Conservation (phyloP, 352 stramenopile genomes). For the Pythium biforme region DNA sequence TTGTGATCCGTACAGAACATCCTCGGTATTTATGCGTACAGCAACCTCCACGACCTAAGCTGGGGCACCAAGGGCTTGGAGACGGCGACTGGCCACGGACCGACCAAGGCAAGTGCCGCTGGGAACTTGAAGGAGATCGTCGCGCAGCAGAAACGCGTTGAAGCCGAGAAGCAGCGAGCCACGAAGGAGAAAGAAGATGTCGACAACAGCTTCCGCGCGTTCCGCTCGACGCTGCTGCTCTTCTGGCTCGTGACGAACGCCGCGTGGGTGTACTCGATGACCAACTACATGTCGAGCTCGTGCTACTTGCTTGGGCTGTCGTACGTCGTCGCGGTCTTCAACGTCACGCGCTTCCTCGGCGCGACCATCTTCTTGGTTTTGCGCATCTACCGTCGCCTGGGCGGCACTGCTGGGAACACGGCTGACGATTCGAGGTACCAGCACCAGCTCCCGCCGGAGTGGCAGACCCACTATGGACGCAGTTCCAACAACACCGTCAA, state of each 20-base stretch:
- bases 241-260: conserved; percentile 55
- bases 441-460: conserved; percentile 18
- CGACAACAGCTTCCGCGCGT: conserved; percentile 49
- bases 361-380: conserved; percentile 38
- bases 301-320: conserved; percentile 49
- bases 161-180: conserved; percentile 34
- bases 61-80: conserved; percentile 40
- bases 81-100: conserved; percentile 23
- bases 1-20: conserved; percentile 26
- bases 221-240: conserved; percentile 45
- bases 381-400: conserved; percentile 32
- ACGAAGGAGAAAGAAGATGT: conserved; percentile 45
- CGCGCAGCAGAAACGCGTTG: conserved; percentile 44
- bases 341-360: conserved; percentile 42
- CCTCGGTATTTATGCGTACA: conserved; percentile 41
- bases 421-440: conserved; percentile 5
- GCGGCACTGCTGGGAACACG: conserved; percentile 4
- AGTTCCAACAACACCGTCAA: not conserved
- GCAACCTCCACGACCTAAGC: conserved; percentile 40
- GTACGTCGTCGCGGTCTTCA: conserved; percentile 48
- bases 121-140: conserved; percentile 52
- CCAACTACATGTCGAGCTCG: conserved; percentile 40
- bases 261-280: conserved; percentile 45
- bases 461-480: conserved; percentile 17
- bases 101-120: conserved; percentile 20